phyloP scores from a whole-genome alignment of 306 rosid genomes.

The Quercus engelmannii region DNA sequence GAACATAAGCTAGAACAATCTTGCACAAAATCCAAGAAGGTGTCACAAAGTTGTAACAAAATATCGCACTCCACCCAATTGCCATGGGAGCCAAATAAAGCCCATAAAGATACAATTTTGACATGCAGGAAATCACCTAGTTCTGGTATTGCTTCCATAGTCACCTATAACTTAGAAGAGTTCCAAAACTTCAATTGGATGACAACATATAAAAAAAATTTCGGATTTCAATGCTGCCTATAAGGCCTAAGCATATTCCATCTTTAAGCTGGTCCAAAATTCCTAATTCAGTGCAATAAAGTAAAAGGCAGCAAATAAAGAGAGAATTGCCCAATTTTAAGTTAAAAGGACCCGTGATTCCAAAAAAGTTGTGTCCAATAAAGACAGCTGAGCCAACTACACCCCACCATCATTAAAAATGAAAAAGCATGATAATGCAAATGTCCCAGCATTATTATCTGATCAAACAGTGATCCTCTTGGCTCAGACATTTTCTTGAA shows the following conservation, averaged over 20 bases:
- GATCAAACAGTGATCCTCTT: background rate
- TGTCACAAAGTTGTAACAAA: background rate
- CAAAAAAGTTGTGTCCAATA: constrained; percentile 17
- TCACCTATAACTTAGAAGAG: background rate
- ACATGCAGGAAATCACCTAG: background rate
- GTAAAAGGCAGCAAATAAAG: background rate
- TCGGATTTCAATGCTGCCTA: no score
- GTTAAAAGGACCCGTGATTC: constrained; percentile 19
- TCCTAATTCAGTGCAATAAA: background rate
- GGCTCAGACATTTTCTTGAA: background rate
- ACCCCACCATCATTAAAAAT: constrained; percentile 32
- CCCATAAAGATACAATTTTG: no score
- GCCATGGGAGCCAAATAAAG: background rate
- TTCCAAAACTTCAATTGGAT: background rate
- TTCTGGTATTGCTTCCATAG: background rate
- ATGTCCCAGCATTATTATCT: constrained; percentile 15
- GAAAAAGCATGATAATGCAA: constrained; percentile 32
- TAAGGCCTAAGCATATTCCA: background rate
- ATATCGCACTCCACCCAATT: background rate
- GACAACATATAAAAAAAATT: background rate
- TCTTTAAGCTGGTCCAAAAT: background rate
- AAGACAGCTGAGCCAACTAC: constrained; percentile 12
- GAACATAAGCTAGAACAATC: background rate
- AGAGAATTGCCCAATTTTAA: constrained; percentile 2
- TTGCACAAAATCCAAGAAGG: background rate